Conservation (phyloP, 169 alveolate species). For the Eimeria maxima region DNA sequence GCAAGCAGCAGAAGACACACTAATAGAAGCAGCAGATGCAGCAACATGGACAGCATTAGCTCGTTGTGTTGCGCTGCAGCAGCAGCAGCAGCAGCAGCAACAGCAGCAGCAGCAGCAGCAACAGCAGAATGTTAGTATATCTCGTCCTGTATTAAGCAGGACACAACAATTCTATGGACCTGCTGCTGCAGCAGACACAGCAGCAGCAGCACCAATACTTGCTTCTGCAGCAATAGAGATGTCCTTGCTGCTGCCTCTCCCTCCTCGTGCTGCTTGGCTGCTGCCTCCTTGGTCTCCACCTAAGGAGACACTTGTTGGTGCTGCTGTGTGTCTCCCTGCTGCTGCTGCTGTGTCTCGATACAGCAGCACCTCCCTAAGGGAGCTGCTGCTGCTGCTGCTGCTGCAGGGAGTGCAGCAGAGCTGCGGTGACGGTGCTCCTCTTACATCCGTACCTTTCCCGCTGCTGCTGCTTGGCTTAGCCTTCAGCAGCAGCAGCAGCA, state of each 20-base stretch:
- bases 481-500: slow-evolving; percentile 69
- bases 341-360: slow-evolving; percentile 45
- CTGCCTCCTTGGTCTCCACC: slow-evolving; percentile 79
- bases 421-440: slow-evolving; percentile 27
- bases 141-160: neutral
- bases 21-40: slow-evolving; percentile 75
- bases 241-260: slow-evolving; percentile 53
- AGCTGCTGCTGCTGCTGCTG: slow-evolving; percentile 78
- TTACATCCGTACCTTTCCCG: slow-evolving; percentile 29
- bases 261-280: slow-evolving; percentile 71
- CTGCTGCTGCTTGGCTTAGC: slow-evolving; percentile 63
- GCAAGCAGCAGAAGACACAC: slow-evolving; percentile 71
- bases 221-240: slow-evolving; percentile 45
- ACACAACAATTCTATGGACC: slow-evolving; percentile 1
- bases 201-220: slow-evolving; percentile 52
- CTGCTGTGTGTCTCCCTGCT: slow-evolving; percentile 43
- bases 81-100: slow-evolving; percentile 60
- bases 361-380: slow-evolving; percentile 49
- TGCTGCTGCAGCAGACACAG: slow-evolving; percentile 52
- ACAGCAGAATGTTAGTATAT: neutral
- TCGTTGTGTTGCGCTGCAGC: slow-evolving; percentile 21
- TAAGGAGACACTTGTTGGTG: neutral
- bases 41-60: slow-evolving; percentile 75
- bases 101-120: slow-evolving; percentile 24
- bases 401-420: slow-evolving; percentile 72